Evolutionary conservation across 1,284 basidiomycete species (phyloP), one percentile per base, ranked within the genome.

Genomic region (Leucoagaricus sp.): DNA sequence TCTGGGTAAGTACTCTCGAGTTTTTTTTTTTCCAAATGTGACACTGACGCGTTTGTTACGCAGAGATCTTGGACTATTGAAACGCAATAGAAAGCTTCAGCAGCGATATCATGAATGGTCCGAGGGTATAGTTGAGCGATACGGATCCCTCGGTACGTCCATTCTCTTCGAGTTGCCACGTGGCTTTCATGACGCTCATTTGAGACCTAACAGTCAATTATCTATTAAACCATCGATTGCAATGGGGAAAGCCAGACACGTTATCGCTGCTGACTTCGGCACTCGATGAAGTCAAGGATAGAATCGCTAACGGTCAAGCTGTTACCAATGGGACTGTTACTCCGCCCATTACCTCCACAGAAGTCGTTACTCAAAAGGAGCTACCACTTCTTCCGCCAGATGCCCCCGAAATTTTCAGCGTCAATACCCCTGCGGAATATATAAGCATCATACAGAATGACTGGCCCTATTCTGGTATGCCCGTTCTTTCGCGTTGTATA

Each of bases 381-480:
- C 26, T 45, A 10, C 48, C 46, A 4, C 28, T 33, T 17, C 40
- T 34, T 8, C 34, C 48, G n/a, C 21, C 13, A 13, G 44, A 49
- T 23, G 55, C 55, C 2, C 55, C 33, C 78, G 82, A 17, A 65
- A 88, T 89, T 67, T 92, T 93, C 67, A 84, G 77, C 29, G 80
- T 80, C 5, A 77, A 86, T 61, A 83, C 82, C 10, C 80, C 85
- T 1, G 63, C 76, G 5, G 73, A 82, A 36, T 75, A 83, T 52
- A 75, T 91, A 61, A 89, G 85, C 64, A 84, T 93, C 60, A 87
- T 88, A 52, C 85, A 78, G 65, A 93, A 93, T 64, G 89, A 91
- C 65, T 93, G 90, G 90, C 90, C 90, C 0, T 93, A 93, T 69
- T 91, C 88, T 25, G 84, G 88, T 88, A 63, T 49, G 62, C 54